Evolutionary conservation across 176 grass and related monocot genomes (phyloP).

Genomic region (Avena insularis): DNA sequence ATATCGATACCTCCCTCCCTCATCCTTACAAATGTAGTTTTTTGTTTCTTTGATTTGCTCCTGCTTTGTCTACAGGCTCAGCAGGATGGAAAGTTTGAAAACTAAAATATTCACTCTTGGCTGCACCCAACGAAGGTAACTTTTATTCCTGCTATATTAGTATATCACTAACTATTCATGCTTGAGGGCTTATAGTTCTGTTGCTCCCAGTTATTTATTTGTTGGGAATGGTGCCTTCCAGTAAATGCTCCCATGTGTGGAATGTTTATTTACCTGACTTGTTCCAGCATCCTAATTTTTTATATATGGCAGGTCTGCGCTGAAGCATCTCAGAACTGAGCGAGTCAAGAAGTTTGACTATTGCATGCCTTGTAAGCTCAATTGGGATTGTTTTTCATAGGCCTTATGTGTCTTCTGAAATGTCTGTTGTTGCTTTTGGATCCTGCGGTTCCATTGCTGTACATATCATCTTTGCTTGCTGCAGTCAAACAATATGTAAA

Average conservation of each 20-base stretch:
- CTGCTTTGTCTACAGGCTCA: conserved; percentile 56
- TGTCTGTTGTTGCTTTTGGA: conserved; percentile 31
- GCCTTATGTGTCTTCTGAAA: conserved; percentile 18
- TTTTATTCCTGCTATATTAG: conserved; percentile 23
- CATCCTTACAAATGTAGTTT: not conserved
- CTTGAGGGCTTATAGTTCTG: not conserved
- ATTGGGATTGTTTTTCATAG: conserved; percentile 28
- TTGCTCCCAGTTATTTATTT: conserved; percentile 18
- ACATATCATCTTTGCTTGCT: conserved; percentile 31
- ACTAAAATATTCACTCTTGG: conserved; percentile 87
- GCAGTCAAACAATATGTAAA: conserved; percentile 43
- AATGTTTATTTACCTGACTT: not conserved
- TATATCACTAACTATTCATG: conserved; percentile 4
- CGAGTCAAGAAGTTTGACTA: conserved; percentile 86
- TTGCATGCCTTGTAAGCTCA: conserved; percentile 93
- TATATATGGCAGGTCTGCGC: conserved; percentile 64
- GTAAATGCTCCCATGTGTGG: not conserved
- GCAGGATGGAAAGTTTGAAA: conserved; percentile 70
- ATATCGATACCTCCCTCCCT: not conserved
- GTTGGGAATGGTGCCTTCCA: not conserved
- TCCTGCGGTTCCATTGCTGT: conserved; percentile 30
- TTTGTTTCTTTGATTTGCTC: conserved; percentile 1
- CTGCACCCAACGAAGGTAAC: conserved; percentile 91
- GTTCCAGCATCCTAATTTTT: conserved; percentile 23
- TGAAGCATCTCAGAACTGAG: conserved; percentile 87